These are phyloP conservation scores for Ophiostoma triangulosporum DNA, from an alignment of 2,329 filamentous ascomycete species.

Conservation along the genomic window DNA sequence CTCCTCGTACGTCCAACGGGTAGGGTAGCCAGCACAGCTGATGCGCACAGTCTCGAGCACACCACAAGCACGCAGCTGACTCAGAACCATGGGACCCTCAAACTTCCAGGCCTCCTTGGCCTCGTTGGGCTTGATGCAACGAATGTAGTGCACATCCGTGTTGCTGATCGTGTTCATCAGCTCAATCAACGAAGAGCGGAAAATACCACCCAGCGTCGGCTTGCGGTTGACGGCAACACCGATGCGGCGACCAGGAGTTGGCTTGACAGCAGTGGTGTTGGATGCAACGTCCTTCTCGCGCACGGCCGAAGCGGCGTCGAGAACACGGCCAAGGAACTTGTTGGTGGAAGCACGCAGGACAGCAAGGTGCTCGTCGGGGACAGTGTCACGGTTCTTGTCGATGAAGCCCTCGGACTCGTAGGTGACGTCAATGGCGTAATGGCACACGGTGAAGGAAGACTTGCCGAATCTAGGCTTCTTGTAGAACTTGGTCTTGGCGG, in stretches of 20 bases:
- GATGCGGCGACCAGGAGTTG: conserved; percentile 70
- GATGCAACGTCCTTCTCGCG: conserved; percentile 74
- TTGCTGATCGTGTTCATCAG: conserved; percentile 96
- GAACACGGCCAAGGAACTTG: conserved; percentile 67
- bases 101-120: conserved; percentile 96
- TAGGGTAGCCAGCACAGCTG: conserved; percentile 92
- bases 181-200: conserved; percentile 96
- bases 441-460: conserved; percentile 92
- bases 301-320: conserved; percentile 74
- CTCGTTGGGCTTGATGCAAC: conserved; percentile 98
- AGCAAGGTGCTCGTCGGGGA: conserved; percentile 95
- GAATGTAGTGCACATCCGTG: conserved; percentile 97
- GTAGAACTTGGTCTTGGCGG: conserved; percentile 90
- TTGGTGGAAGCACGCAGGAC: conserved; percentile 77
- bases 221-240: conserved; percentile 90
- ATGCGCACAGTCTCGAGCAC: conserved; percentile 97
- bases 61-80: conserved; percentile 93
- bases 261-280: conserved; percentile 60
- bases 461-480: conserved; percentile 98
- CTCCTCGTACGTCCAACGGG: conserved; percentile 96
- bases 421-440: conserved; percentile 95
- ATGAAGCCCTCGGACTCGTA: conserved; percentile 99
- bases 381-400: conserved; percentile 97
- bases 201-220: conserved; percentile 93
- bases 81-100: conserved; percentile 96